Base-by-base conservation (phyloP, 2,329 filamentous ascomycete genomes). In the Aspergillus intermedius region DNA sequence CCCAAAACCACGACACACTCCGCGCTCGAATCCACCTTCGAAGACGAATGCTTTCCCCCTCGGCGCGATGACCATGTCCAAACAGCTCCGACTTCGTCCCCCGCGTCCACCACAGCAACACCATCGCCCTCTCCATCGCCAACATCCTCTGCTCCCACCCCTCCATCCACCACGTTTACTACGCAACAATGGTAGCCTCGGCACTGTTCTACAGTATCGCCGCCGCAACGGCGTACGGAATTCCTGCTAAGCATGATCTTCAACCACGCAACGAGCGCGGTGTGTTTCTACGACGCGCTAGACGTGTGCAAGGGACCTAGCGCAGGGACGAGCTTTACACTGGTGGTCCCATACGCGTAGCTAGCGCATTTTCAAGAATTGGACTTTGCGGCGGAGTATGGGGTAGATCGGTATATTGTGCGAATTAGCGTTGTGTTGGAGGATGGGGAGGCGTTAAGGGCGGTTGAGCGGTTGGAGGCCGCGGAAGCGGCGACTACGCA, bases 1-100 rank as follows among this genome's bases (percentile, higher is more conserved):
- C 74, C 0, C 22, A 12, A 19, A 63, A 70, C 47, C 74, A 79
- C 56, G 5, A 51, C 2, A 49, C 59, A 60, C 46, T n/a, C 45
- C 1, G 42, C 54, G 9, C 53, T 62, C 25, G 44, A 34, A 5
- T 42, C 43, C 19, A 9, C 23, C 8, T 58, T 59, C 42, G 51
- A 56, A 23, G 54, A 59, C 21, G 44, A 54, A n/a, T 52, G 55
- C 32, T 62, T 59, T 58, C 41, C 47, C 49, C 10, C 49, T 49
- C 15, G 62, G 64, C 22, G 58, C 54, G 8, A 48, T 53, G 7
- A 44, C 50, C 8, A 46, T 64, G 15, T 53, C 52, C 25, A 7
- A 65, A 64, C 49, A 57, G 52, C 39, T 37, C 45, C n/a, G 47
- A 64, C 47, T 59, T 55, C 28, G 45, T 55, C 12, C 19, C 40